phyloP scores from a whole-genome alignment of 305 asterid species.

The Solanum hybrid region DNA sequence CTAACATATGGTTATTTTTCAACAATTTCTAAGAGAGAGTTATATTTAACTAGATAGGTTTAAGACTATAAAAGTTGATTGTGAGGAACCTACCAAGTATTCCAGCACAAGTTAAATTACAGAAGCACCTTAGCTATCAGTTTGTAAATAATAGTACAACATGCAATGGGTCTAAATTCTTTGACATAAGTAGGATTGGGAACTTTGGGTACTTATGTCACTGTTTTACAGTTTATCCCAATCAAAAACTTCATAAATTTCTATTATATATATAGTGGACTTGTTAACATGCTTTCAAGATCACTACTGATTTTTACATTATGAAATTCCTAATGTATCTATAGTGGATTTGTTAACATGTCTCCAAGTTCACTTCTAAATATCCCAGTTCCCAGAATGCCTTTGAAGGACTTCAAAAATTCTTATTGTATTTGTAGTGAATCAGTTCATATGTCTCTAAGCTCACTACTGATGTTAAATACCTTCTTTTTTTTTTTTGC shows the following conservation, averaged over 20 bases:
- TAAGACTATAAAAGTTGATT: not conserved
- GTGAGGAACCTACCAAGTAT: not conserved
- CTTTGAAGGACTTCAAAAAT: not conserved
- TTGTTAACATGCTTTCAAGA: not conserved
- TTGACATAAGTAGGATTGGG: not conserved
- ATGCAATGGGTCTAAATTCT: not conserved
- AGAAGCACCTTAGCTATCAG: not conserved
- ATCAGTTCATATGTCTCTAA: not conserved
- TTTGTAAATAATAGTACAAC: not conserved
- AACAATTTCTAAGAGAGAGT: not conserved
- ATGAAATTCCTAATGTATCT: not conserved
- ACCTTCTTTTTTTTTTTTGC: not conserved
- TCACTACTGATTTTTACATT: not conserved
- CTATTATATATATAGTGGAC: not conserved
- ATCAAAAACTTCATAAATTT: not conserved
- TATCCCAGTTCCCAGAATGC: not conserved
- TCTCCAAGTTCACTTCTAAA: not conserved
- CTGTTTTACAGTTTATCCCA: not conserved
- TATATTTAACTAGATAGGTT: not conserved
- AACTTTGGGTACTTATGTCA: not conserved
- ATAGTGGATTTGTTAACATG: not conserved
- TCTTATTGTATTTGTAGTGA: not conserved
- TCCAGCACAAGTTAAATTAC: not conserved
- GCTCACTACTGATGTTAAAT: not conserved
- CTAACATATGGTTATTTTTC: not conserved